Evolutionary conservation across 73 alveolate species (phyloP).

Genomic region (Tetrahymena malaccensis): DNA sequence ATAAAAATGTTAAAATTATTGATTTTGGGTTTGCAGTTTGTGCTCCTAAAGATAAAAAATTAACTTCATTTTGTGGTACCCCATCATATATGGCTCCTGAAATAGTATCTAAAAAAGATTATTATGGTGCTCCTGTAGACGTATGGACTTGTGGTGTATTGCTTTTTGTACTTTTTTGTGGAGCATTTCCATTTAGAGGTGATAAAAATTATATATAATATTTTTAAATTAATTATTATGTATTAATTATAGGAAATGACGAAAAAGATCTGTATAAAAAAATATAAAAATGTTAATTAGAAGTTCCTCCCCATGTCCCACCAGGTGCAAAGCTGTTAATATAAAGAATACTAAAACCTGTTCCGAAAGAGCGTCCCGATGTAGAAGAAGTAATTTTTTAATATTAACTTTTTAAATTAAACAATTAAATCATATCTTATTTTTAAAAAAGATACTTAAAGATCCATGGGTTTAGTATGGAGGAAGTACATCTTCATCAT

Average conservation of each 20-base stretch:
- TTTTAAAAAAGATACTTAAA: background rate
- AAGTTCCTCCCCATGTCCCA: background rate
- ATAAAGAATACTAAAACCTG: background rate
- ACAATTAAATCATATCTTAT: background rate
- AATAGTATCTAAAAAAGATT: conserved; percentile 53
- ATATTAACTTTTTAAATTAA: background rate
- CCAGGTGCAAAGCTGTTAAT: background rate
- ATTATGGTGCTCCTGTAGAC: conserved; percentile 66
- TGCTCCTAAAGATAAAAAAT: conserved; percentile 37
- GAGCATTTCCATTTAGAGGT: conserved; percentile 55
- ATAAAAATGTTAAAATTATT: conserved; percentile 47
- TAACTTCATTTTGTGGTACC: conserved; percentile 71
- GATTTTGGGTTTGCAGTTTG: conserved; percentile 61
- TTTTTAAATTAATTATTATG: background rate
- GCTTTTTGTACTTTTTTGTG: conserved; percentile 35
- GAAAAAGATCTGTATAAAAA: background rate
- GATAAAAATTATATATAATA: background rate
- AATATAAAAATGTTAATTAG: background rate
- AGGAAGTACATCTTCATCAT: background rate
- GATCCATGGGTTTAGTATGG: background rate
- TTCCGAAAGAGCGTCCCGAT: background rate
- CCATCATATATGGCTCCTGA: conserved; percentile 93
- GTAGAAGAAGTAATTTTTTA: background rate
- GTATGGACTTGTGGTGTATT: conserved; percentile 63
- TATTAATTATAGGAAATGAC: background rate